Evolutionary conservation across 2,329 filamentous ascomycete species (phyloP), one percentile per base, ranked within the genome.

Genomic region (Aspergillus hiratsukae): DNA sequence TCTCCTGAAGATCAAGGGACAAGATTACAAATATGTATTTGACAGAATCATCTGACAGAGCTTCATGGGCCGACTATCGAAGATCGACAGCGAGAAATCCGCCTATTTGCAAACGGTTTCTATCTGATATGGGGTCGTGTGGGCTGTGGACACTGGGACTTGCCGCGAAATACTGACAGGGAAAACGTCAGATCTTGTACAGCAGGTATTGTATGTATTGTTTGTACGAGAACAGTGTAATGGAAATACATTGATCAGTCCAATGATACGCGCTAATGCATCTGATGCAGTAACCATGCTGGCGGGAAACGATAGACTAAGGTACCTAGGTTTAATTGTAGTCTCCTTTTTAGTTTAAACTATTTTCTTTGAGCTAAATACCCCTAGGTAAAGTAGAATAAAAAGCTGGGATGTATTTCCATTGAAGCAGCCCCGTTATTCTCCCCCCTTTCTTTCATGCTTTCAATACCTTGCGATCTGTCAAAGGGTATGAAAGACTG

Each of bases 1-100:
- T 66, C 65, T 66, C 64, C 65, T 66, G 64, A 66, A 66, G 64
- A 67, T 67, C 65, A 52, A 37, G 31, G 31, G 14, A 37, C 6
- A 14, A 55, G 59, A 53, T 48, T 35, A 48, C 17, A 46, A 37
- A 37, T 17, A 17, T 17, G 31, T 37, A 17, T 37, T 35, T 3
- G 31, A 37, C 31, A 5, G 17, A 37, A n/a, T 37, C 14, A 17
- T 37, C 31, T 37, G 31, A 37, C 31, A 3, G 31, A 14, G 6
- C 7, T 14, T 37, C 3, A 17, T 37, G 11, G 31, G 5, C 14
- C 31, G 17, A 37, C 5, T 37, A 37, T 37, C 31, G 31, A 37
- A 37, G 31, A 37, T 37, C 31, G 31, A 37, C 31, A 17, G 31
- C 31, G 31, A 37, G 14, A 17, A 37, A 17, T 17, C 31, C 17